These are phyloP conservation scores for Botrytis fabae DNA, from an alignment of 2,329 filamentous ascomycete genomes.

Conservation along the genomic window DNA sequence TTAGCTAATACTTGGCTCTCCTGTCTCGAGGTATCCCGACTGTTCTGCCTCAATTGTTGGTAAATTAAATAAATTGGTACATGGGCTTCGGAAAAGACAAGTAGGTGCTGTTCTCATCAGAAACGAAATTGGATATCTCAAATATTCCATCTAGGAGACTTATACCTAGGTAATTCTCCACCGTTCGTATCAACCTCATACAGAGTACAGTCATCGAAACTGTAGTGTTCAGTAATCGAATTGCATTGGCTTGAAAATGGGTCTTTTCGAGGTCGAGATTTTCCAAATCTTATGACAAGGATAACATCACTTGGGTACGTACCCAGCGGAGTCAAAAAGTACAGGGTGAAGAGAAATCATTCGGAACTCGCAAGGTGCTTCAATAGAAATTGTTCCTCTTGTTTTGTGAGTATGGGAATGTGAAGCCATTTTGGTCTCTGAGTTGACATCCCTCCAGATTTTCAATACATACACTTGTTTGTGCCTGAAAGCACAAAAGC, in stretches of 20 bases:
- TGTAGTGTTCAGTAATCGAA: not conserved
- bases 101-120: too few relatives aligned
- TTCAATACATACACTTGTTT: not conserved
- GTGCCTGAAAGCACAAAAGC: not conserved
- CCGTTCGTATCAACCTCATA: slow-evolving; percentile 17
- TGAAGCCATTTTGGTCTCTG: not conserved
- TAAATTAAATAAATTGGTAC: too few relatives aligned
- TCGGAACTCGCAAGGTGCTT: not conserved
- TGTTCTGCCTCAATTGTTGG: too few relatives aligned
- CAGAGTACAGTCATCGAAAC: not conserved
- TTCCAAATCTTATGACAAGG: not conserved
- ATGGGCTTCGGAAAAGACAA: too few relatives aligned
- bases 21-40: too few relatives aligned
- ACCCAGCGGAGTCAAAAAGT: not conserved
- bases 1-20: not conserved
- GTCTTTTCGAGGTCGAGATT: not conserved
- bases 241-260: not conserved
- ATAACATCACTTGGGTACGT: not conserved
- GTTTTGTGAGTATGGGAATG: not conserved
- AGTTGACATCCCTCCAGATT: not conserved
- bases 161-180: not conserved
- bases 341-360: not conserved
- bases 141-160: not conserved
- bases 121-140: not conserved
- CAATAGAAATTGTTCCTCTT: not conserved